Evolutionary conservation across 2,329 filamentous ascomycete genomes (phyloP).

Genomic region (Emmonsia crescens): DNA sequence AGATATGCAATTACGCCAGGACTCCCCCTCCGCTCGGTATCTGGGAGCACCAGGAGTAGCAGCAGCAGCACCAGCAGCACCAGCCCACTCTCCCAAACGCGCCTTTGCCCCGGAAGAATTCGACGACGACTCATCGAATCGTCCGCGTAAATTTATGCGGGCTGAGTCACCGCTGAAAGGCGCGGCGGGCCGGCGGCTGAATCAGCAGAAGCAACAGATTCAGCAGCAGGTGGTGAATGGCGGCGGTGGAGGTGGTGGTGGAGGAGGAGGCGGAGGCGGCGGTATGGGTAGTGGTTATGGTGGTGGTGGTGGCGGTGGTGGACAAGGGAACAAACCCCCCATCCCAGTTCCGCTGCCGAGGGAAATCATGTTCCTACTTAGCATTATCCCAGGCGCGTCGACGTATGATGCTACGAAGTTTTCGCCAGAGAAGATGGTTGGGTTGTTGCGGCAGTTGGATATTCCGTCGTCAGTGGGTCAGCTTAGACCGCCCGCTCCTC

Average conservation of each 20-base stretch:
- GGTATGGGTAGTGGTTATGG: background rate
- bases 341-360: slow-evolving; percentile 61
- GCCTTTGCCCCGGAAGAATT: slow-evolving; percentile 57
- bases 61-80: slow-evolving; percentile 13
- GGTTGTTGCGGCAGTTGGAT: slow-evolving; percentile 56
- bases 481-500: slow-evolving; percentile 22
- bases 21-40: slow-evolving; percentile 27
- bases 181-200: slow-evolving; percentile 71
- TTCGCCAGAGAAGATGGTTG: slow-evolving; percentile 59
- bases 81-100: slow-evolving; percentile 41
- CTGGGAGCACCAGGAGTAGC: background rate
- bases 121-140: slow-evolving; percentile 53
- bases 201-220: slow-evolving; percentile 52
- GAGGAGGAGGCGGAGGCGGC: background rate
- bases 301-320: slow-evolving; percentile 9
- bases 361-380: slow-evolving; percentile 51
- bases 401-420: slow-evolving; percentile 63
- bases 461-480: slow-evolving; percentile 47
- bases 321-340: slow-evolving; percentile 41
- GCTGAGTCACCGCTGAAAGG: slow-evolving; percentile 92
- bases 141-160: slow-evolving; percentile 75
- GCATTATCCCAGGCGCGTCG: slow-evolving; percentile 62
- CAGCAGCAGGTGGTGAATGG: slow-evolving; percentile 21
- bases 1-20: slow-evolving; percentile 19
- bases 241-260: slow-evolving; percentile 10